Conservation (phyloP, 495 filamentous ascomycete species). For the Aspergillus asperescens region DNA sequence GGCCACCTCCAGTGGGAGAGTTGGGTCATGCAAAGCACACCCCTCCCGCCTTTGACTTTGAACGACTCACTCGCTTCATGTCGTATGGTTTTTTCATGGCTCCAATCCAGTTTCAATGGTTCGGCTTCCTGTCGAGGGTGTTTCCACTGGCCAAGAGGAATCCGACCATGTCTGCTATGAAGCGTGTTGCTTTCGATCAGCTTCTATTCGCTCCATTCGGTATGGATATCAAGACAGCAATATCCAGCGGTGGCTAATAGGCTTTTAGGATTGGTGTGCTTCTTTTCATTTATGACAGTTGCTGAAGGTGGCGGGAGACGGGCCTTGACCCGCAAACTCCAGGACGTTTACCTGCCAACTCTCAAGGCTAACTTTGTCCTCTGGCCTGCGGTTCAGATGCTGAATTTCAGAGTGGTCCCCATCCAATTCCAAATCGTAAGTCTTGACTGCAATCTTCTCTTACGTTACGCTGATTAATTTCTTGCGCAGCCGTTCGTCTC, state of each 20-base stretch:
- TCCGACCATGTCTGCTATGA: constrained; percentile 71
- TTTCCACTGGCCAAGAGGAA: constrained; percentile 80
- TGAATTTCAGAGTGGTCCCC: constrained; percentile 94
- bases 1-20: constrained; percentile 60
- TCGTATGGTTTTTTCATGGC: constrained; percentile 94
- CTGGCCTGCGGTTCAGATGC: constrained; percentile 92
- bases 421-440: constrained; percentile 96
- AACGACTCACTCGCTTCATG: constrained; percentile 89
- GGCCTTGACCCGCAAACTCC: constrained; percentile 77
- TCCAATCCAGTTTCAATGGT: constrained; percentile 96
- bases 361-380: constrained; percentile 94
- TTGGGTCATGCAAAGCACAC: constrained; percentile 59
- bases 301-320: constrained; percentile 86
- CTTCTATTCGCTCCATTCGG: constrained; percentile 91
- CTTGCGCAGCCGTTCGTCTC: constrained; percentile 82
- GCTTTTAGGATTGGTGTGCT: constrained; percentile 65
- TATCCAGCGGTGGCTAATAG: constrained; percentile 11
- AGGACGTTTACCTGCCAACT: constrained; percentile 87
- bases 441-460: constrained; percentile 10
- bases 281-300: constrained; percentile 96
- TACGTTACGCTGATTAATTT: neutral
- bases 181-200: constrained; percentile 90
- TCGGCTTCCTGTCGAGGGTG: constrained; percentile 70
- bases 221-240: constrained; percentile 26
- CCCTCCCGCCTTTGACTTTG: constrained; percentile 90